Conservation (phyloP, 2,329 filamentous ascomycete genomes). For the Arachnomyces sp. region DNA sequence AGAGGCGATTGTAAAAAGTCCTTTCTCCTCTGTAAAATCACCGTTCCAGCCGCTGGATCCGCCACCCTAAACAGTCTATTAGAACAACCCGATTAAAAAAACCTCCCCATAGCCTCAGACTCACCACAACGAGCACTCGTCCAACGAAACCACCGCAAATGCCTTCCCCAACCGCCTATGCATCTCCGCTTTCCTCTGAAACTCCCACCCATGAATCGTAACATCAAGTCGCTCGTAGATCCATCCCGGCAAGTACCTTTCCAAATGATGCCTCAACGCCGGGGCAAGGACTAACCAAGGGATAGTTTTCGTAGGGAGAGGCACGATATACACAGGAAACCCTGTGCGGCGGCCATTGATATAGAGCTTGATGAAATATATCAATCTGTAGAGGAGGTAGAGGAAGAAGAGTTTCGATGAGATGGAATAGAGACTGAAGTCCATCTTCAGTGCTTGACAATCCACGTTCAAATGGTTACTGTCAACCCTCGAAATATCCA, state of each 20-base stretch:
- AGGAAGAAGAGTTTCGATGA: not conserved
- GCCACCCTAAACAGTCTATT: slow-evolving; percentile 14
- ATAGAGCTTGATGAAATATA: slow-evolving; percentile 15
- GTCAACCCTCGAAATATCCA: too few species aligned
- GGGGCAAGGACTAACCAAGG: slow-evolving; percentile 23
- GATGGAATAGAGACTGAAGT: not conserved
- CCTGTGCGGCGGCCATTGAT: slow-evolving; percentile 18
- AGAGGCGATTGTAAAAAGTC: slow-evolving; percentile 27
- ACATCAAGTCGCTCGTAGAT: slow-evolving; percentile 19
- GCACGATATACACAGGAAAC: slow-evolving; percentile 19
- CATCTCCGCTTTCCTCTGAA: slow-evolving; percentile 17
- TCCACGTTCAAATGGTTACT: too few species aligned
- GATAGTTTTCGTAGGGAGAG: slow-evolving; percentile 15
- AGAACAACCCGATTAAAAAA: slow-evolving; percentile 6
- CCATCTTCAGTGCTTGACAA: too few species aligned
- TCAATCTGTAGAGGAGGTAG: slow-evolving; percentile 5
- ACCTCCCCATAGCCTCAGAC: not conserved
- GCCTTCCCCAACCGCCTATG: slow-evolving; percentile 21
- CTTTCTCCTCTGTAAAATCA: slow-evolving; percentile 26
- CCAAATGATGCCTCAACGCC: slow-evolving; percentile 13
- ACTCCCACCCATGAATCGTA: slow-evolving; percentile 27
- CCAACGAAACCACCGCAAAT: slow-evolving; percentile 26
- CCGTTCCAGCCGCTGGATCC: slow-evolving; percentile 23
- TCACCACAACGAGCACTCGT: slow-evolving; percentile 12
- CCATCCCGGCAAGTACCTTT: slow-evolving; percentile 20